These are phyloP conservation scores for Cordyceps javanica DNA, from an alignment of 2,329 filamentous ascomycete species.

Conservation along the genomic window DNA sequence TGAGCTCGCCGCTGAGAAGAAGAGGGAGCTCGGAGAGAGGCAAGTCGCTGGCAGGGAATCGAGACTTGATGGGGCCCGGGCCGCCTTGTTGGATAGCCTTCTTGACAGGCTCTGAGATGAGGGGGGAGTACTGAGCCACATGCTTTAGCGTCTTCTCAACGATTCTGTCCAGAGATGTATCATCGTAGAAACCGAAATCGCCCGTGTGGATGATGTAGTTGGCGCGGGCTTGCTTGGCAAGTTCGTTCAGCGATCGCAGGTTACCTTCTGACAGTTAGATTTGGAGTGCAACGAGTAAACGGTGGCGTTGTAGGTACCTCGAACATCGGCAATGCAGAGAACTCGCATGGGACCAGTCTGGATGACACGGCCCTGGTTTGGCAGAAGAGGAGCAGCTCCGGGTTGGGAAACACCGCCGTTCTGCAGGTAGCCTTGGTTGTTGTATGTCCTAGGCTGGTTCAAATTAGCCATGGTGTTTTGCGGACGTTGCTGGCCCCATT, in stretches of 20 bases:
- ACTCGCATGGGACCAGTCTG: slow-evolving; percentile 61
- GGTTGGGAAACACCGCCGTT: slow-evolving; percentile 54
- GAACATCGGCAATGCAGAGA: slow-evolving; percentile 65
- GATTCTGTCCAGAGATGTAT: slow-evolving; percentile 90
- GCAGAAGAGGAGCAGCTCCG: slow-evolving; percentile 58
- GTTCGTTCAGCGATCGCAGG: slow-evolving; percentile 88
- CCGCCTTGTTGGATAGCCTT: slow-evolving; percentile 60
- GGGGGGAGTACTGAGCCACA: slow-evolving; percentile 94
- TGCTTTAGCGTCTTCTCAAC: slow-evolving; percentile 98
- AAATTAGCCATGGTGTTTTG: slow-evolving; percentile 19
- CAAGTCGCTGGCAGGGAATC: slow-evolving; percentile 74
- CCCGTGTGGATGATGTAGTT: slow-evolving; percentile 98
- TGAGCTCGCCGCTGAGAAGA: slow-evolving; percentile 81
- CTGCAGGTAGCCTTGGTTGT: slow-evolving; percentile 51
- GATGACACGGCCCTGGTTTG: slow-evolving; percentile 61
- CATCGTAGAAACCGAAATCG: slow-evolving; percentile 98
- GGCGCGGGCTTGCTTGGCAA: slow-evolving; percentile 88
- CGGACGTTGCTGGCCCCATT: slow-evolving; percentile 3
- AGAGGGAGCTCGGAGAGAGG: slow-evolving; percentile 88
- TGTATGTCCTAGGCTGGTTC: slow-evolving; percentile 38
- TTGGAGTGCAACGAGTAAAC: slow-evolving; percentile 7
- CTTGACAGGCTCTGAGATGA: slow-evolving; percentile 74
- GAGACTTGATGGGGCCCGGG: slow-evolving; percentile 74
- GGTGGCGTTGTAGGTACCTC: slow-evolving; percentile 44
- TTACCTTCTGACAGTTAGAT: slow-evolving; percentile 59